A percentile compares a stretch with the other conserved stretches of the same genome.
Evolutionary conservation across 2,329 filamentous ascomycete species (phyloP).

Genomic region (Monilinia polystroma): DNA sequence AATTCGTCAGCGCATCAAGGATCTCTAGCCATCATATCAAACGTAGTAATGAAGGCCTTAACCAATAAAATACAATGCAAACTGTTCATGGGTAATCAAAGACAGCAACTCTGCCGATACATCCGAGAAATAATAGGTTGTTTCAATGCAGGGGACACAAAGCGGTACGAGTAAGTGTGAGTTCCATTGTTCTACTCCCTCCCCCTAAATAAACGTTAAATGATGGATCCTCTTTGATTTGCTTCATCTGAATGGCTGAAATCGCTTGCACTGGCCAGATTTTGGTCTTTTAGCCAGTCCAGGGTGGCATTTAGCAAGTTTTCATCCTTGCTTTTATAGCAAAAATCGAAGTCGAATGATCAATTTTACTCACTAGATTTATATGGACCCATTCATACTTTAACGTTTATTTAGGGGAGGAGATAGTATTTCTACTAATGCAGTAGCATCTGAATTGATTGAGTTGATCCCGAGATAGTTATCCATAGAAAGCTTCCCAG

Average conservation of each 20-base stretch:
- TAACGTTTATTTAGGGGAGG: too few species aligned
- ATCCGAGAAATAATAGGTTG: not conserved
- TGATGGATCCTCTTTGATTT: too few species aligned
- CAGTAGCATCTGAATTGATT: not conserved
- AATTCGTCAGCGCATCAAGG: conserved; percentile 1
- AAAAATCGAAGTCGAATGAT: too few species aligned
- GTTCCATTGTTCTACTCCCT: not conserved
- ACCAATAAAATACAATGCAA: not conserved
- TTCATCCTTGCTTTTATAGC: too few species aligned
- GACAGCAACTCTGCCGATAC: not conserved
- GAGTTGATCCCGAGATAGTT: not conserved
- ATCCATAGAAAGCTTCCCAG: not conserved
- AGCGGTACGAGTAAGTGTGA: conserved; percentile 8
- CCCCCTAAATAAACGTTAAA: too few species aligned
- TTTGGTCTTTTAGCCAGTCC: too few species aligned
- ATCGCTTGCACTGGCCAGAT: too few species aligned
- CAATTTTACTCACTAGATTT: too few species aligned
- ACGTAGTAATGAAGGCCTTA: not conserved
- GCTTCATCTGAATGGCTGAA: too few species aligned
- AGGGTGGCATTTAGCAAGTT: too few species aligned
- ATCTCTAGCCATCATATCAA: conserved; percentile 3
- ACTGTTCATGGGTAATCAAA: not conserved
- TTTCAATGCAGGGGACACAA: not conserved
- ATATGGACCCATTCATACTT: too few species aligned
- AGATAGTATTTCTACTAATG: not conserved